These are phyloP conservation scores for Ophiostoma ips DNA, from an alignment of 2,329 filamentous ascomycete genomes.

Conservation along the genomic window DNA sequence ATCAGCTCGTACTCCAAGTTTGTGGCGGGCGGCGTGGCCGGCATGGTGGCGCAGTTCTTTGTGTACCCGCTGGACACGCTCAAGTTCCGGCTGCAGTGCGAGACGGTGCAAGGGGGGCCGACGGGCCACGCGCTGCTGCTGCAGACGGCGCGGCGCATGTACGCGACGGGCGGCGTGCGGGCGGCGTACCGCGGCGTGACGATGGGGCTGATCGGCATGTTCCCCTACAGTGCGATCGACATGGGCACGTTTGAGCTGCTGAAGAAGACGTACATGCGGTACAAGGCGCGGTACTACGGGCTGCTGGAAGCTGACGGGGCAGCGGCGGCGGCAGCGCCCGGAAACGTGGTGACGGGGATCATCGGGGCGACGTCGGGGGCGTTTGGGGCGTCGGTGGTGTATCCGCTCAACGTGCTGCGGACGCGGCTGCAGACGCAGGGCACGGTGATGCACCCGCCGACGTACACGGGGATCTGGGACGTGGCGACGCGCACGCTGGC, in stretches of 20 bases:
- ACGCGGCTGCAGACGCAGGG: slow-evolving; percentile 90
- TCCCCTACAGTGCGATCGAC: slow-evolving; percentile 94
- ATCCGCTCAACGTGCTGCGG: slow-evolving; percentile 84
- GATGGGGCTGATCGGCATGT: slow-evolving; percentile 91
- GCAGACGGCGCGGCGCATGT: slow-evolving; percentile 79
- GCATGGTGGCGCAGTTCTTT: slow-evolving; percentile 89
- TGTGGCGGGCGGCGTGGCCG: slow-evolving; percentile 75
- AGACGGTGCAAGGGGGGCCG: slow-evolving; percentile 74
- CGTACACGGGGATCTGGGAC: slow-evolving; percentile 83
- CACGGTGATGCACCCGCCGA: slow-evolving; percentile 77
- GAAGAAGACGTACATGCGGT: slow-evolving; percentile 58
- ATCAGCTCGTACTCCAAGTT: slow-evolving; percentile 83
- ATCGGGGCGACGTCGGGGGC: slow-evolving; percentile 88
- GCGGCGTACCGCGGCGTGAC: slow-evolving; percentile 85
- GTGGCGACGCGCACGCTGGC: slow-evolving; percentile 71
- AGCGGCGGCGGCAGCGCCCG: slow-evolving; percentile 51
- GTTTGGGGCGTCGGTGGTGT: slow-evolving; percentile 84
- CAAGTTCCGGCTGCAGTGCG: slow-evolving; percentile 79
- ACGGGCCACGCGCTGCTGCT: slow-evolving; percentile 71
- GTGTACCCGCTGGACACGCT: slow-evolving; percentile 89
- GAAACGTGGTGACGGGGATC: slow-evolving; percentile 70
- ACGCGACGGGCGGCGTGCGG: slow-evolving; percentile 55
- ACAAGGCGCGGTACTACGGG: slow-evolving; percentile 54
- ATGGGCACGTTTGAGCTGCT: slow-evolving; percentile 90
- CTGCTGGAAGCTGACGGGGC: too few relatives aligned